phyloP scores from a whole-genome alignment of 2,329 filamentous ascomycete genomes.

The Chaetomiaceae sp. region DNA sequence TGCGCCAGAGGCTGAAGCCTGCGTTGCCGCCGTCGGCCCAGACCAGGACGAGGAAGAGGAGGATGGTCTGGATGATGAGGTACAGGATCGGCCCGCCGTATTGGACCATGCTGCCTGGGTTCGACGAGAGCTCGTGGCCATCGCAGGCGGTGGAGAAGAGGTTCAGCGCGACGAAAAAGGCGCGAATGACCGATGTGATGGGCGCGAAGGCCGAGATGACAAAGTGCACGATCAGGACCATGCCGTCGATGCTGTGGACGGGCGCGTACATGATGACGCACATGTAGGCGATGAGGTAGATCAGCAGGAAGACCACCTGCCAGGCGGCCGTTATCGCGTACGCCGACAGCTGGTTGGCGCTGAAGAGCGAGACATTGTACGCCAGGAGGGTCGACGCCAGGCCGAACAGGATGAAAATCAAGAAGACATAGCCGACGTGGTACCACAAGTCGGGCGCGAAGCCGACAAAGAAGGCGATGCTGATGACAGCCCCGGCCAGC shows the following conservation, averaged over 20 bases:
- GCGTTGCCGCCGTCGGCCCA: constrained; percentile 76
- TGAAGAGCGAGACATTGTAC: constrained; percentile 78
- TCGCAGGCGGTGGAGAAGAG: constrained; percentile 77
- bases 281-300: constrained; percentile 69
- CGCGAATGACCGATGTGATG: constrained; percentile 68
- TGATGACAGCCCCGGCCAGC: constrained; percentile 60
- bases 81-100: constrained; percentile 86
- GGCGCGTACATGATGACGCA: constrained; percentile 70
- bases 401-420: constrained; percentile 77
- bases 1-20: constrained; percentile 47
- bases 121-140: constrained; percentile 56
- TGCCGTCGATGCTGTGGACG: constrained; percentile 61
- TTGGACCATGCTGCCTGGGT: constrained; percentile 65
- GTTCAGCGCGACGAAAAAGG: constrained; percentile 75
- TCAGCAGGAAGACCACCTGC: constrained; percentile 67
- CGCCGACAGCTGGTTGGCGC: constrained; percentile 72
- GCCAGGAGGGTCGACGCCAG: constrained; percentile 70
- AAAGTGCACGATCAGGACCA: constrained; percentile 68
- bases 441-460: constrained; percentile 64
- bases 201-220: constrained; percentile 70
- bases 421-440: constrained; percentile 73
- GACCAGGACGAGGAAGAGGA: constrained; percentile 68
- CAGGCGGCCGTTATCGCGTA: constrained; percentile 78
- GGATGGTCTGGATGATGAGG: constrained; percentile 66
- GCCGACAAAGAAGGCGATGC: constrained; percentile 64